phyloP scores from a whole-genome alignment of 768 basidiomycete genomes.

The Pleurotus sapidus region DNA sequence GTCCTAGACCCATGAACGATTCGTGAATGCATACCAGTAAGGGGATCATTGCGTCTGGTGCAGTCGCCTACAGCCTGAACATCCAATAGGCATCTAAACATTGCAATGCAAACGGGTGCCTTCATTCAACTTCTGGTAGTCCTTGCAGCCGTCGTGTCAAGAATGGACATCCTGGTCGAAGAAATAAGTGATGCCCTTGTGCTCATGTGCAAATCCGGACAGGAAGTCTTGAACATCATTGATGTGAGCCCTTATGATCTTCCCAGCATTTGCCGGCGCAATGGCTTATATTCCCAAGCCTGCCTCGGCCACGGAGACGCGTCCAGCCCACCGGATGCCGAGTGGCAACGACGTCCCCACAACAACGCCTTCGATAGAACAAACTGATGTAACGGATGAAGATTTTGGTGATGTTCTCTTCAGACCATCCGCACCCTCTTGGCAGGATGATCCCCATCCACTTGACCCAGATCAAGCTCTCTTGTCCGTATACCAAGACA shows the following conservation, averaged over 20 bases:
- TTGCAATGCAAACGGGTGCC: slow-evolving; percentile 69
- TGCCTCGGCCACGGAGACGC: too few species aligned
- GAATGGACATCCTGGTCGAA: slow-evolving; percentile 43
- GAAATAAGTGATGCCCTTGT: slow-evolving; percentile 41
- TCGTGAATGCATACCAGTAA: slow-evolving; percentile 55
- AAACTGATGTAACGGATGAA: not conserved
- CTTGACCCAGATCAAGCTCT: too few species aligned
- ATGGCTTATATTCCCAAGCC: too few species aligned
- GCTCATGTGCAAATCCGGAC: slow-evolving; percentile 3
- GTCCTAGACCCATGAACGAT: slow-evolving; percentile 41
- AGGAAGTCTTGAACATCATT: not conserved
- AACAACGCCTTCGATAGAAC: too few species aligned
- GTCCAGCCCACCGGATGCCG: too few species aligned
- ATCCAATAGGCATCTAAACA: slow-evolving; percentile 48
- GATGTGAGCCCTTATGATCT: slow-evolving; percentile 2
- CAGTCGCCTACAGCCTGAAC: too few species aligned
- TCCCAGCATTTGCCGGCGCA: too few species aligned
- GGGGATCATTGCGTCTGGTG: slow-evolving; percentile 12
- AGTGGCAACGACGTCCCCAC: too few species aligned
- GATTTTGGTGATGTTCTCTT: not conserved
- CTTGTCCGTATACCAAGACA: too few species aligned
- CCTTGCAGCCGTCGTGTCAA: slow-evolving; percentile 58
- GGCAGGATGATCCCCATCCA: not conserved
- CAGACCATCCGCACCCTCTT: not conserved
- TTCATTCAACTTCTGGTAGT: slow-evolving; percentile 69